A percentile compares a stretch with the other conserved stretches of the same genome.
These are phyloP conservation scores for Pythium apleroticum DNA, from an alignment of 352 stramenopile species.

Conservation along the genomic window DNA sequence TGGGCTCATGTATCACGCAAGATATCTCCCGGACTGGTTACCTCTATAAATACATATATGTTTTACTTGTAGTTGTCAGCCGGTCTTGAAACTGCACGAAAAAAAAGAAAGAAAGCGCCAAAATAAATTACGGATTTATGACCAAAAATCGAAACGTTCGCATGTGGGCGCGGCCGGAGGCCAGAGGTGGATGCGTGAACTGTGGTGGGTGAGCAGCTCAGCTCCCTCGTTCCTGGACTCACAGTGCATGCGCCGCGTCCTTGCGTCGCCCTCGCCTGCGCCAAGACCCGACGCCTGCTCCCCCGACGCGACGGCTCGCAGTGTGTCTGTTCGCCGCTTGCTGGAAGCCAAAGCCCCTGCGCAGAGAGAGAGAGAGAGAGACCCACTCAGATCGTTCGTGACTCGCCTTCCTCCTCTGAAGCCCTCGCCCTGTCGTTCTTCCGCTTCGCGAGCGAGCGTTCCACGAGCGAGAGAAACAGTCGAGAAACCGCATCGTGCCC, in stretches of 20 bases:
- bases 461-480: constrained; percentile 28
- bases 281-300: neutral
- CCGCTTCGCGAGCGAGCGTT: constrained; percentile 19
- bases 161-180: constrained; percentile 14
- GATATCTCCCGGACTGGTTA: too few relatives aligned
- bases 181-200: constrained; percentile 9
- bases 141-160: constrained; percentile 33
- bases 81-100: neutral
- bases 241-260: neutral
- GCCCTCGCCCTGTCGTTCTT: neutral
- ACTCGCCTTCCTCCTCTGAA: neutral
- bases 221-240: neutral
- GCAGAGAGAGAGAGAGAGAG: too few relatives aligned
- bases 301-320: constrained; percentile 1
- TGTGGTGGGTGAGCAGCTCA: constrained; percentile 3
- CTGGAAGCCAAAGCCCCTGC: neutral
- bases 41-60: neutral
- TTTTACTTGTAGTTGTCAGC: neutral
- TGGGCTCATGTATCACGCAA: too few relatives aligned
- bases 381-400: neutral
- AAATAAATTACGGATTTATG: constrained; percentile 29
- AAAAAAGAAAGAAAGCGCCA: constrained; percentile 30
- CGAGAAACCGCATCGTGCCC: constrained; percentile 24
- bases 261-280: neutral
- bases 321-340: neutral